These are phyloP conservation scores for Prasinococcaceae sp. DNA, from an alignment of 139 green algal genomes.

Conservation along the genomic window DNA sequence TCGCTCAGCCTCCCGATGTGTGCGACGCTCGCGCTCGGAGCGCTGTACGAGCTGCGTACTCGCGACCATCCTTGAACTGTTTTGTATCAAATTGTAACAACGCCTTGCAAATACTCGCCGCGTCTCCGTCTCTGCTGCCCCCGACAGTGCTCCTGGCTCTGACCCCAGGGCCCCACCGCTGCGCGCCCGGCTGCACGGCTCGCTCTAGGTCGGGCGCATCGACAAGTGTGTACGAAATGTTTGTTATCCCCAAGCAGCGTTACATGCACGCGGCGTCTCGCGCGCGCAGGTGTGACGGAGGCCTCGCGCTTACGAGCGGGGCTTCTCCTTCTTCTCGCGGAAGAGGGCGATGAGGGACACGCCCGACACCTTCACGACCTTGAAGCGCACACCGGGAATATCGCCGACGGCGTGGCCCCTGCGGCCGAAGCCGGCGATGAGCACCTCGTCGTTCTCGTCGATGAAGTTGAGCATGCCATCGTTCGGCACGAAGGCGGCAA, in stretches of 20 bases:
- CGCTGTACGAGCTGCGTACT: too few relatives aligned
- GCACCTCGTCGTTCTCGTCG: conserved; percentile 99
- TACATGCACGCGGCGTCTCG: too few relatives aligned
- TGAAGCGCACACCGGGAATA: conserved; percentile 99
- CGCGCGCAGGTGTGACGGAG: too few relatives aligned
- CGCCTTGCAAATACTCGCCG: too few relatives aligned
- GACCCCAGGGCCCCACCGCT: neutral
- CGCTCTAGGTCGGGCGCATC: neutral
- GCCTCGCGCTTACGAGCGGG: conserved; percentile 40
- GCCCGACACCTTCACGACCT: conserved; percentile 97
- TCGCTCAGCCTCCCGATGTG: too few relatives aligned
- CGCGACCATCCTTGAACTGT: too few relatives aligned
- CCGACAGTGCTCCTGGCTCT: neutral
- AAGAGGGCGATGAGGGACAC: conserved; percentile 94
- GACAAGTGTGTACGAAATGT: neutral
- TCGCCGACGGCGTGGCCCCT: conserved; percentile 95
- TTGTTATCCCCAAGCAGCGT: neutral
- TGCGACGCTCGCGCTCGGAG: too few relatives aligned
- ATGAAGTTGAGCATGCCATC: conserved; percentile 99
- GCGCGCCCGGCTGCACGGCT: neutral
- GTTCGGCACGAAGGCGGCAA: conserved; percentile 97
- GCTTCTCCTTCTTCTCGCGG: conserved; percentile 98
- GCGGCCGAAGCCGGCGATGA: conserved; percentile 95
- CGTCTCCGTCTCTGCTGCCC: too few relatives aligned
- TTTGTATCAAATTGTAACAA: too few relatives aligned